Conservation (phyloP, 306 rosid species). For the Ormosia emarginata region DNA sequence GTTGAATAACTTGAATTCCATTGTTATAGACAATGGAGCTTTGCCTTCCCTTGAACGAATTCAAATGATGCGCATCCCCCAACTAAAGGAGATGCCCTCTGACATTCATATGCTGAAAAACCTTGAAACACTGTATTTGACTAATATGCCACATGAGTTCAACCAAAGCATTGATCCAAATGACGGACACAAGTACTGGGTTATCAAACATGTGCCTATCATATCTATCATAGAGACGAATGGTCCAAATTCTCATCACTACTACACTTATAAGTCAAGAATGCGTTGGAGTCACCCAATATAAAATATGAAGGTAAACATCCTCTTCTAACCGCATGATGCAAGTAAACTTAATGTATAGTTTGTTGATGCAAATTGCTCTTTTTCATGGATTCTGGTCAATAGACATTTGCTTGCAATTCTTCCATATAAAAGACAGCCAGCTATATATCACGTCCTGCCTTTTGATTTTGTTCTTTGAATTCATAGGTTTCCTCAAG, state of each 20-base stretch:
- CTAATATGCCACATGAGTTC: neutral
- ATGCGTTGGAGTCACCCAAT: too few species aligned
- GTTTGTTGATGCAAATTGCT: too few species aligned
- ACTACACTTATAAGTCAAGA: too few species aligned
- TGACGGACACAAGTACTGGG: neutral
- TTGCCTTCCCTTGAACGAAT: neutral
- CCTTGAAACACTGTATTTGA: neutral
- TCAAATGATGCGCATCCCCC: neutral
- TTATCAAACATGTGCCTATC: neutral
- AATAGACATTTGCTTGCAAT: too few species aligned
- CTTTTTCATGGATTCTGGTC: too few species aligned
- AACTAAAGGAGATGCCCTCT: slow-evolving; percentile 6
- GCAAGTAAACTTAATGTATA: too few species aligned
- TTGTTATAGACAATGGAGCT: neutral
- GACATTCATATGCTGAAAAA: neutral
- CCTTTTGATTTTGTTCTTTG: too few species aligned
- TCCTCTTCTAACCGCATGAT: too few species aligned
- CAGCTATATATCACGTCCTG: too few species aligned
- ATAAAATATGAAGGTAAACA: too few species aligned
- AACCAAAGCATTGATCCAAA: neutral
- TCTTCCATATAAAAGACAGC: too few species aligned
- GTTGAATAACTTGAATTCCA: neutral
- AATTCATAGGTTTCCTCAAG: too few species aligned
- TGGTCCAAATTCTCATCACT: neutral
- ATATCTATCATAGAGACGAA: neutral